Evolutionary conservation across 2,329 filamentous ascomycete genomes (phyloP).

Genomic region (Elsinoe necatrix): DNA sequence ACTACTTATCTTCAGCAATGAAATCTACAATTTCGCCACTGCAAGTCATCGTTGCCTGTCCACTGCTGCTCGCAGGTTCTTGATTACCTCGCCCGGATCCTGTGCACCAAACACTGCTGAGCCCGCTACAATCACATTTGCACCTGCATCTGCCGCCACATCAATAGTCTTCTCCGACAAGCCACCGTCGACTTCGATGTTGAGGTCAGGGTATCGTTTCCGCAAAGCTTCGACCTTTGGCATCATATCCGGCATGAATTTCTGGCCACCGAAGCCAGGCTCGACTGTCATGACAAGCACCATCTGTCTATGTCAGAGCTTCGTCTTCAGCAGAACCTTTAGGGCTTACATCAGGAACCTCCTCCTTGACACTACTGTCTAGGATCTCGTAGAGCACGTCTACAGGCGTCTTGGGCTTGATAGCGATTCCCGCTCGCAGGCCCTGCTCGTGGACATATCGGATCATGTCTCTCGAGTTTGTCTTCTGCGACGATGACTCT

Average conservation of each 20-base stretch:
- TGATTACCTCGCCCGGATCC: conserved; percentile 79
- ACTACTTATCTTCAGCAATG: neutral
- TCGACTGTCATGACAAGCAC: conserved; percentile 97
- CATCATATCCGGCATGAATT: conserved; percentile 94
- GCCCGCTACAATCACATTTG: conserved; percentile 95
- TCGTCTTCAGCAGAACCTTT: neutral
- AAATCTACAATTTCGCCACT: neutral
- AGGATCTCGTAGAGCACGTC: conserved; percentile 89
- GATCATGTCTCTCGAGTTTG: conserved; percentile 76
- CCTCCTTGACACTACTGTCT: conserved; percentile 60
- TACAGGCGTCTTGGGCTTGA: conserved; percentile 86
- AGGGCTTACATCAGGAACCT: conserved; percentile 77
- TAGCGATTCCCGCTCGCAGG: conserved; percentile 85
- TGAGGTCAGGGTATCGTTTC: conserved; percentile 76
- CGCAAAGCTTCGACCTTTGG: conserved; percentile 85
- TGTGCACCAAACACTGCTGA: conserved; percentile 91
- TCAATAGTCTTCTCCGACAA: conserved; percentile 83
- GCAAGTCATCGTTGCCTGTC: conserved; percentile 45
- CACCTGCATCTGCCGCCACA: conserved; percentile 86
- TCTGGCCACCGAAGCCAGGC: conserved; percentile 94
- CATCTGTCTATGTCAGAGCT: conserved; percentile 55
- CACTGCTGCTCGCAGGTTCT: conserved; percentile 69
- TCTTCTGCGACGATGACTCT: conserved; percentile 58
- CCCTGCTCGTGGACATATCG: conserved; percentile 82
- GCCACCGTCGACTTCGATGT: conserved; percentile 96